phyloP scores from a whole-genome alignment of 495 filamentous ascomycete genomes.

The Xeromyces bisporus region DNA sequence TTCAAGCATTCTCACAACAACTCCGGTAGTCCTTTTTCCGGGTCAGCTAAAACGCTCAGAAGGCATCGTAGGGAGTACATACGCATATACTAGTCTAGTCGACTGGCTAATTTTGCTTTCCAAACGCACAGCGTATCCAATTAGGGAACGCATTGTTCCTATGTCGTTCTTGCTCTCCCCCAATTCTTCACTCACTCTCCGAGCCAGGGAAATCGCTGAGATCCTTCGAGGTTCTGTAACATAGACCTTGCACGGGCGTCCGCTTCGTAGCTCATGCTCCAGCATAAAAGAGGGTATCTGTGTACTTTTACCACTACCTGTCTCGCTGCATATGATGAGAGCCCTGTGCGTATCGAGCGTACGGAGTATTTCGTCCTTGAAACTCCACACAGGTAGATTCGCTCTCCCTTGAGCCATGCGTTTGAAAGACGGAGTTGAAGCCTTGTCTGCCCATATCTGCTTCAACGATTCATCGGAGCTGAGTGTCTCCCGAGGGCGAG shows the following conservation, averaged over 20 bases:
- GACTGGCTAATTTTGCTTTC: constrained; percentile 68
- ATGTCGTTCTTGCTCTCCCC: constrained; percentile 69
- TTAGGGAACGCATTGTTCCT: constrained; percentile 64
- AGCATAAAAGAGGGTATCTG: constrained; percentile 86
- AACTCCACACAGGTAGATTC: constrained; percentile 78
- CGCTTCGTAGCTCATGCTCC: constrained; percentile 67
- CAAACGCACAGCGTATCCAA: constrained; percentile 86
- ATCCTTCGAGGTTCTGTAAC: constrained; percentile 94
- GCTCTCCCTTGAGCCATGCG: constrained; percentile 38
- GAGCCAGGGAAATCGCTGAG: constrained; percentile 82
- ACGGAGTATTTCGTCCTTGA: constrained; percentile 55
- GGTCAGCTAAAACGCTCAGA: too few species aligned
- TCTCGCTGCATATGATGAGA: constrained; percentile 86
- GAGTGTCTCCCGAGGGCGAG: constrained; percentile 21
- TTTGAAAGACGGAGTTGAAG: constrained; percentile 35
- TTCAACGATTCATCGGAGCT: constrained; percentile 33
- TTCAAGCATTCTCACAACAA: constrained; percentile 94
- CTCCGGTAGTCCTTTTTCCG: constrained; percentile 43
- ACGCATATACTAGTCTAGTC: constrained; percentile 75
- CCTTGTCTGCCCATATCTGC: constrained; percentile 55
- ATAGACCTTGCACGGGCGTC: constrained; percentile 75
- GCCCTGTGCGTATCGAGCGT: constrained; percentile 62
- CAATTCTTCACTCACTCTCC: constrained; percentile 83
- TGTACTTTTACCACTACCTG: constrained; percentile 92
- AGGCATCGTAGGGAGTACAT: constrained; percentile 7